Evolutionary conservation across 495 filamentous ascomycete species (phyloP), one percentile per base, ranked within the genome.

Genomic region (Podospora appendiculata): DNA sequence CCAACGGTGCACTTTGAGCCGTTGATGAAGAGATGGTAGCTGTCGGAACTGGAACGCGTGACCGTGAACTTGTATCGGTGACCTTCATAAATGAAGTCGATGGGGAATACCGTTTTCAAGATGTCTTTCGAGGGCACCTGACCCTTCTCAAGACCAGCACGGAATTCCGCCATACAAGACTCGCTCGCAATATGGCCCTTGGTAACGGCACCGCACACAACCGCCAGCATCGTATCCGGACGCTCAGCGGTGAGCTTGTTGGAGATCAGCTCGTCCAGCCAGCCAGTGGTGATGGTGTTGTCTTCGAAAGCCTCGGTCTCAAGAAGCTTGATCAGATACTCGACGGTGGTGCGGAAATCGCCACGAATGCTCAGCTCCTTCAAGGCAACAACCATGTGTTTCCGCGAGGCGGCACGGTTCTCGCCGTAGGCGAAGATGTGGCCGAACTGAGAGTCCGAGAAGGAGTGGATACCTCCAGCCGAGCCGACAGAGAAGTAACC

Each of bases 401-500:
- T 99, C 53, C 93, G 79, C 25, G 93, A 99, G 32, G 93, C 91
- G 18, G 88, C 82, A 61, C 93, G 84, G 70, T 91, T 97, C 78
- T 99, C 93, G 57, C 93, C 93, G 62, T 96, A 99, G 55, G 93
- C 93, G 70, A 99, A 99, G 62, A 99, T 97, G 70, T 99, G 93
- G 70, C 93, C 93, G 62, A 99, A 99, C 69, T 99, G 93, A 64
- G 87, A 92, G 79, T 99, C 93, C 4, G 93, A 96, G 78, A 95
- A 99, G 66, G 87, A 95, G 82, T 99, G 93, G 58, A 99, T 99
- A 71, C 90, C 89, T 76, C 90, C 90, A 39, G 89, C 82, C 14
- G 90, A 90, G 72, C 93, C 88, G 69, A 99, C 93, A 34, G 93
- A 99, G 83, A 99, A 99, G 72, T 99, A 99, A 78, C 93, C 93